Evolutionary conservation across 768 basidiomycete genomes (phyloP), one percentile per base, ranked within the genome.

Genomic region (Dioszegia hungarica): DNA sequence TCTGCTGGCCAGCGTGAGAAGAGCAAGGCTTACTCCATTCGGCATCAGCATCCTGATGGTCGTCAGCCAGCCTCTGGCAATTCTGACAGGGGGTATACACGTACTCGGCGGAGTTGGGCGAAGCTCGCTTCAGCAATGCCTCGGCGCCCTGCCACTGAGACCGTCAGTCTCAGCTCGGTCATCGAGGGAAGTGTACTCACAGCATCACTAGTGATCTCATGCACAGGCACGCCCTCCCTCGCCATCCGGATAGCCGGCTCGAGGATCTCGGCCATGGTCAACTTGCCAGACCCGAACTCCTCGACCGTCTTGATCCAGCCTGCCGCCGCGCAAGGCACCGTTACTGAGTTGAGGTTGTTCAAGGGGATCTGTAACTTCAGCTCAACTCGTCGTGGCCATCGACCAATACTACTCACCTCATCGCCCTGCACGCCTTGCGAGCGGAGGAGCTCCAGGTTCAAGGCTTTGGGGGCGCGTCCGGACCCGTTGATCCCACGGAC

Each of bases 401-500:
- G 8, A 25, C 6, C 20, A 38, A 17, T 10, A 17, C n/a, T n/a
- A n/a, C 19, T 17, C 45, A 71, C 70, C 39, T 62, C 38, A 48
- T 74, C 74, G 1, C 86, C 85, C 0, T 78, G 81, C 47, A 92
- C 74, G 27, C 93, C 94, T 24, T 83, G 84, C 48, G 79, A 77
- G 12, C 84, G 83, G 36, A 84, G 77, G 74, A 91, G 82, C 33
- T 89, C 87, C 36, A 95, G 78, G 2, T 82, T 84, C 24, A 99
- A 79, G 50, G 85, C 88, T 51, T 83, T 80, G 3, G 94, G 95
- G 10, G 93, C 84, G 59, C 80, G 85, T 11, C 95, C 94, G 0
- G 92, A 94, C 11, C 92, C 95, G 63, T 99, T 99, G 60, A 98
- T 77, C 3, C 85, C 94, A 68, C 86, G 87, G 53, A 98, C 87